Conservation (phyloP, 169 alveolate species). For the Blepharisma undulans region DNA sequence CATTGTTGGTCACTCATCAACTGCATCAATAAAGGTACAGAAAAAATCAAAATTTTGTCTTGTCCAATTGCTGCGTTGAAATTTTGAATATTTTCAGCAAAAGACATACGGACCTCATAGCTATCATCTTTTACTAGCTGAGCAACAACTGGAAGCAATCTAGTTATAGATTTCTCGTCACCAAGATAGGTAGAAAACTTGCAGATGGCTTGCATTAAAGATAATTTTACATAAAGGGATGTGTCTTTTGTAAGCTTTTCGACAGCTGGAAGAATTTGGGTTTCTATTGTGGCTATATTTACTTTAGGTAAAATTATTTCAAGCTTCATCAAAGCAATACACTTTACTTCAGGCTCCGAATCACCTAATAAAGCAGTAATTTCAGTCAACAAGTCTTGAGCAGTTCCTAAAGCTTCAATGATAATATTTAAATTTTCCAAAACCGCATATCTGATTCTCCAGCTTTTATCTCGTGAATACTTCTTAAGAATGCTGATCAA, state of each 20-base stretch:
- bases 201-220: slow-evolving; percentile 59
- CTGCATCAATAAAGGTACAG: slow-evolving; percentile 10
- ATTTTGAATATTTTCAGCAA: slow-evolving; percentile 44
- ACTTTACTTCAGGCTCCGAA: slow-evolving; percentile 65
- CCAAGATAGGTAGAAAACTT: slow-evolving; percentile 39
- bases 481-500: slow-evolving; percentile 17
- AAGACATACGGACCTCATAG: slow-evolving; percentile 60
- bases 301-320: slow-evolving; percentile 38
- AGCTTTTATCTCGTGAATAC: slow-evolving; percentile 43
- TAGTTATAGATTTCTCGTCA: slow-evolving; percentile 20
- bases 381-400: slow-evolving; percentile 46
- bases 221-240: slow-evolving; percentile 53
- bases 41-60: not conserved
- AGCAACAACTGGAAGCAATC: slow-evolving; percentile 41
- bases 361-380: slow-evolving; percentile 52
- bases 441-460: slow-evolving; percentile 68
- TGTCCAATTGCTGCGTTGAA: slow-evolving; percentile 46
- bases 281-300: slow-evolving; percentile 25
- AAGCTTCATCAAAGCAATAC: slow-evolving; percentile 50
- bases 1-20: slow-evolving; percentile 34
- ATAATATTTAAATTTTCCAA: slow-evolving; percentile 54
- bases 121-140: slow-evolving; percentile 58
- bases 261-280: slow-evolving; percentile 49
- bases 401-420: slow-evolving; percentile 31
- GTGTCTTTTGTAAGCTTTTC: slow-evolving; percentile 41